A percentile compares a stretch with the other conserved stretches of the same genome.
These are phyloP conservation scores for Ceratocystis lukuohia DNA, from an alignment of 2,329 filamentous ascomycete genomes.

Conservation along the genomic window DNA sequence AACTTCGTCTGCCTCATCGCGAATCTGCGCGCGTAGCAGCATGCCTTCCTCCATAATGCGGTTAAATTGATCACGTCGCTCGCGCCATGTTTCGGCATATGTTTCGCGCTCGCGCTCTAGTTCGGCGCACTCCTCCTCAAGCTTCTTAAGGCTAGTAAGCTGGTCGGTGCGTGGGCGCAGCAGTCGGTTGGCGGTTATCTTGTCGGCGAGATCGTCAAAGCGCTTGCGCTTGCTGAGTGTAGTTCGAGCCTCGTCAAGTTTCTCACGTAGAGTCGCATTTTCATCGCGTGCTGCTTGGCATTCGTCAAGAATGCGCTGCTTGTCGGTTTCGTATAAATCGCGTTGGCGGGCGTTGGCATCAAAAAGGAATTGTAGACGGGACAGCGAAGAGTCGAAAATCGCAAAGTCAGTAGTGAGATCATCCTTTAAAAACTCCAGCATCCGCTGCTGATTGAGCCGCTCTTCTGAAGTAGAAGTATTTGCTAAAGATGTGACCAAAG, in stretches of 20 bases:
- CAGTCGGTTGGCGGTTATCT: conserved; percentile 68
- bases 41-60: conserved; percentile 85
- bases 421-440: conserved; percentile 59
- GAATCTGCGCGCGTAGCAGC: conserved; percentile 69
- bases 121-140: conserved; percentile 78
- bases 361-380: conserved; percentile 75
- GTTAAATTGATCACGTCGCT: conserved; percentile 74
- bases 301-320: conserved; percentile 62
- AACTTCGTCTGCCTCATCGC: conserved; percentile 90
- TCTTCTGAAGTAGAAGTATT: conserved; percentile 52
- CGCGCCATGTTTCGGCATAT: conserved; percentile 71
- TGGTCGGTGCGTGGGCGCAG: conserved; percentile 78
- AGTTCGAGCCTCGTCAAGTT: conserved; percentile 62
- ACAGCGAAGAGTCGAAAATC: conserved; percentile 72
- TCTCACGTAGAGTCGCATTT: conserved; percentile 56
- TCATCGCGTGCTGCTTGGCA: conserved; percentile 65
- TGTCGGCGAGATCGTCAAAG: conserved; percentile 79
- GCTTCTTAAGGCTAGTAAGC: conserved; percentile 58
- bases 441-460: conserved; percentile 26
- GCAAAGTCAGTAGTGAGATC: conserved; percentile 81
- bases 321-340: conserved; percentile 68
- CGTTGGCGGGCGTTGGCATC: conserved; percentile 74
- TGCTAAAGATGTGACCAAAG: conserved; percentile 35
- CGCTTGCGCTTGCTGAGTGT: conserved; percentile 66
- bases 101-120: conserved; percentile 71